Percentiles rank a stretch among this genome's conserved stretches.
Conservation (phyloP, 2,329 filamentous ascomycete genomes). For the Scytalidium sp. region DNA sequence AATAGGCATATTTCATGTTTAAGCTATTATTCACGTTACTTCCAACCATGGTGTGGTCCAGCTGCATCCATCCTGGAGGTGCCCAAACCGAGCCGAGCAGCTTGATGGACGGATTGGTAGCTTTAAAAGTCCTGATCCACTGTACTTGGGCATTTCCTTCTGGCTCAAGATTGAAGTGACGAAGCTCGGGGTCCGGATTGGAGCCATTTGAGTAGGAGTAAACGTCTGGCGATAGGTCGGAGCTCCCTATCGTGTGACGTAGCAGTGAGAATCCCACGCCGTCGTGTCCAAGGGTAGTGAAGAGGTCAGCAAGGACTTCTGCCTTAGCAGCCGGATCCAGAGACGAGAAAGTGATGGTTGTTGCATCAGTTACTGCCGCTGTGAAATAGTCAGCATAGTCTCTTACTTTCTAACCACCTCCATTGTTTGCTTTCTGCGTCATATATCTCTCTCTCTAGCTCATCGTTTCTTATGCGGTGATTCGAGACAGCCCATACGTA, state of each 20-base stretch:
- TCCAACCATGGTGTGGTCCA: constrained; percentile 31
- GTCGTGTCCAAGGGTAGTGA: constrained; percentile 30
- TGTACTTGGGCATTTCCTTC: constrained; percentile 36
- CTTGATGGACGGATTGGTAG: constrained; percentile 31
- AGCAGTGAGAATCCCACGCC: constrained; percentile 38
- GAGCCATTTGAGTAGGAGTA: constrained; percentile 36
- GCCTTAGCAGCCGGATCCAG: constrained; percentile 20
- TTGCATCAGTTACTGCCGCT: constrained; percentile 39
- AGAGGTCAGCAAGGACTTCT: constrained; percentile 27
- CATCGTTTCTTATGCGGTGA: background rate
- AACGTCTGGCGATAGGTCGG: constrained; percentile 35
- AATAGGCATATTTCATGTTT: constrained; percentile 32
- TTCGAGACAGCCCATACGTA: background rate
- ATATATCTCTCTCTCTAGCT: background rate
- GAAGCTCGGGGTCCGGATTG: constrained; percentile 28
- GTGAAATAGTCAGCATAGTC: background rate
- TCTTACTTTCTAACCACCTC: background rate
- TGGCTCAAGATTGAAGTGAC: constrained; percentile 33
- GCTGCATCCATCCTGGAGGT: constrained; percentile 38
- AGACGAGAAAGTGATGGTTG: constrained; percentile 34
- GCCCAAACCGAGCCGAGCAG: constrained; percentile 38
- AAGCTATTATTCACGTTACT: constrained; percentile 36
- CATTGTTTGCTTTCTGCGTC: too few species aligned
- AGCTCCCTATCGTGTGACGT: constrained; percentile 38
- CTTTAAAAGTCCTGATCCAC: constrained; percentile 34